phyloP scores from a whole-genome alignment of 176 grass and related monocot species.

The Pharus latifolius region DNA sequence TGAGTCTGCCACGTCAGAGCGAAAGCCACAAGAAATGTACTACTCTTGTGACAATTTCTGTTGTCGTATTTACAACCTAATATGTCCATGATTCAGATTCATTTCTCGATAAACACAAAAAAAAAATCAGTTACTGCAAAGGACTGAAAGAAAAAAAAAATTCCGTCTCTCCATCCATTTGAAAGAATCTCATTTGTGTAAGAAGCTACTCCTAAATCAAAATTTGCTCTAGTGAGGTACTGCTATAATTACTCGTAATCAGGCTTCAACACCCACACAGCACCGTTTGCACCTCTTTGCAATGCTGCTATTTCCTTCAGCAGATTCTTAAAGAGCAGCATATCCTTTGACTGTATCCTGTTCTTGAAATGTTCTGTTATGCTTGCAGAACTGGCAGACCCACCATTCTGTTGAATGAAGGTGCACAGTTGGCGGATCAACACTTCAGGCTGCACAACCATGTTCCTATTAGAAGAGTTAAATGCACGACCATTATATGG shows the following conservation, averaged over 20 bases:
- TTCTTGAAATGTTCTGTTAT: conserved; percentile 70
- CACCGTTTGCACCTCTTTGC: conserved; percentile 36
- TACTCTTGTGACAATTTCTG: no score
- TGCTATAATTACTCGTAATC: conserved; percentile 39
- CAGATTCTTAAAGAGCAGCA: conserved; percentile 74
- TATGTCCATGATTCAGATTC: not conserved
- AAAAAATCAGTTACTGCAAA: not conserved
- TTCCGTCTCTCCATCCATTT: not conserved
- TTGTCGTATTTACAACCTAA: not conserved
- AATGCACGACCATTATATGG: conserved; percentile 3
- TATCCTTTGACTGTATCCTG: conserved; percentile 53
- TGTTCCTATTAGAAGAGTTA: conserved; percentile 27
- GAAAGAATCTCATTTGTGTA: not conserved
- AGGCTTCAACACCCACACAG: conserved; percentile 61
- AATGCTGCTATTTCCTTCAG: conserved; percentile 75
- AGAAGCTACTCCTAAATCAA: not conserved
- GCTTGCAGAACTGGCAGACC: conserved; percentile 45
- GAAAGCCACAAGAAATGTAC: no score
- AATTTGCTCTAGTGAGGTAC: not conserved
- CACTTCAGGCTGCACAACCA: conserved; percentile 68
- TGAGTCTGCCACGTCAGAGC: no score
- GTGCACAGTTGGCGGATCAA: conserved; percentile 67
- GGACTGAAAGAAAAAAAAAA: not conserved
- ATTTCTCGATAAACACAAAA: conserved; percentile 5
- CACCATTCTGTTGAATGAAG: conserved; percentile 60